phyloP scores from a whole-genome alignment of 2,329 filamentous ascomycete species.

The Hypoxylon sp. region DNA sequence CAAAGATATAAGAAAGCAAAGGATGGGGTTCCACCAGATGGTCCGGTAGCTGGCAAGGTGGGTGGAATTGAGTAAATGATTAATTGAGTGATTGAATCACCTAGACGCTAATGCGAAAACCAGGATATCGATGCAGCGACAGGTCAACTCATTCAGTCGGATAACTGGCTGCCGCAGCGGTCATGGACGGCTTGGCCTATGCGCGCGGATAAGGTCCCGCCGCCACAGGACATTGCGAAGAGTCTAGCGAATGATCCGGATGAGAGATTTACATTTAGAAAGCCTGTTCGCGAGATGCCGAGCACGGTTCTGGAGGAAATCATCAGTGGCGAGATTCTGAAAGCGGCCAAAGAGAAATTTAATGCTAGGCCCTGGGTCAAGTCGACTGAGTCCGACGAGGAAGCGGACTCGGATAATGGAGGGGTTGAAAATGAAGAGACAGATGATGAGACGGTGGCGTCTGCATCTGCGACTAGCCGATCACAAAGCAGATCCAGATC shows the following conservation, averaged over 20 bases:
- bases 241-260: slow-evolving; percentile 55
- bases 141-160: slow-evolving; percentile 46
- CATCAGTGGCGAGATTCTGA: slow-evolving; percentile 76
- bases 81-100: slow-evolving; percentile 6
- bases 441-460: slow-evolving; percentile 38
- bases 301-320: slow-evolving; percentile 78
- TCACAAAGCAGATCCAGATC: slow-evolving; percentile 40
- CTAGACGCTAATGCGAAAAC: slow-evolving; percentile 21
- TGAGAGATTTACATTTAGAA: slow-evolving; percentile 66
- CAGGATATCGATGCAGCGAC: slow-evolving; percentile 53
- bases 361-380: slow-evolving; percentile 55
- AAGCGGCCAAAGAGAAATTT: slow-evolving; percentile 77
- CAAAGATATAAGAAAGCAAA: slow-evolving; percentile 53
- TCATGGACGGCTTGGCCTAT: slow-evolving; percentile 91
- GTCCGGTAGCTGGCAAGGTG: slow-evolving; percentile 54
- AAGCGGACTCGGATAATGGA: slow-evolving; percentile 24
- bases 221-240: slow-evolving; percentile 67
- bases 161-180: slow-evolving; percentile 68
- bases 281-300: slow-evolving; percentile 61
- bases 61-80: slow-evolving; percentile 46
- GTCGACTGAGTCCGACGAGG: slow-evolving; percentile 31
- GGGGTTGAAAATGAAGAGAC: slow-evolving; percentile 35
- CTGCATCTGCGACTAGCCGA: slow-evolving; percentile 16
- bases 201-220: slow-evolving; percentile 72
- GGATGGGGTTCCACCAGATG: slow-evolving; percentile 11